These are phyloP conservation scores for Trichoderma erinaceum DNA, from an alignment of 495 filamentous ascomycete species.

Conservation along the genomic window DNA sequence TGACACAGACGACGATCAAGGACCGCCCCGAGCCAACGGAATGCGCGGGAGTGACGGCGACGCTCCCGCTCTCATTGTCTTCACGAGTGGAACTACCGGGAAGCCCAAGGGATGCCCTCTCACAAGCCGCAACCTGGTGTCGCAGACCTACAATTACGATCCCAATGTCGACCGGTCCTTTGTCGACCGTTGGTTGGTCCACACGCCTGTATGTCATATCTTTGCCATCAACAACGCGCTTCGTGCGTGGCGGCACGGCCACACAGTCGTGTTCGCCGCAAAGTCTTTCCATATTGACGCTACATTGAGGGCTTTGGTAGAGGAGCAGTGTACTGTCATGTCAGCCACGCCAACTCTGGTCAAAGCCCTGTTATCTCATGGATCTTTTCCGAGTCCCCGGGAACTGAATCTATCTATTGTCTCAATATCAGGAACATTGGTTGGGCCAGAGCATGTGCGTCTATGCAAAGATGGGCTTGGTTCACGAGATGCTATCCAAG, in stretches of 20 bases:
- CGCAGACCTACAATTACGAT: constrained; percentile 22
- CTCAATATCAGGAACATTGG: constrained; percentile 27
- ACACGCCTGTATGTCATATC: constrained; percentile 35
- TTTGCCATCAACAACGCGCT: constrained; percentile 31
- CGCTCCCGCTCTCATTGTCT: constrained; percentile 29
- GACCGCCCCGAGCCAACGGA: constrained; percentile 14
- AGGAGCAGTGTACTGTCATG: constrained; percentile 29
- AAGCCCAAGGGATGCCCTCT: constrained; percentile 38
- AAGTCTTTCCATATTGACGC: constrained; percentile 29
- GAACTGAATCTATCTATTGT: constrained; percentile 26
- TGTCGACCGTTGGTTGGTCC: constrained; percentile 25
- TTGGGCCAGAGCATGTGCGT: constrained; percentile 27
- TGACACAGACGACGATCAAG: constrained; percentile 10
- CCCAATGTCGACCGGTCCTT: constrained; percentile 18
- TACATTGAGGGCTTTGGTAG: constrained; percentile 26
- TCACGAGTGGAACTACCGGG: constrained; percentile 39
- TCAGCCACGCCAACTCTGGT: constrained; percentile 35
- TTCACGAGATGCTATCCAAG: constrained; percentile 26
- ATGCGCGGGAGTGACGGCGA: neutral
- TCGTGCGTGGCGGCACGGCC: constrained; percentile 30
- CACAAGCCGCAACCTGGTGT: constrained; percentile 24
- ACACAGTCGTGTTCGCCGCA: constrained; percentile 30
- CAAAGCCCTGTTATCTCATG: constrained; percentile 25
- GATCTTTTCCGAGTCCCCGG: constrained; percentile 20
- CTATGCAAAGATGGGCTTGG: constrained; percentile 27